Conservation (phyloP, 805 yeast species). For the Debaryomyces prosopidis region DNA sequence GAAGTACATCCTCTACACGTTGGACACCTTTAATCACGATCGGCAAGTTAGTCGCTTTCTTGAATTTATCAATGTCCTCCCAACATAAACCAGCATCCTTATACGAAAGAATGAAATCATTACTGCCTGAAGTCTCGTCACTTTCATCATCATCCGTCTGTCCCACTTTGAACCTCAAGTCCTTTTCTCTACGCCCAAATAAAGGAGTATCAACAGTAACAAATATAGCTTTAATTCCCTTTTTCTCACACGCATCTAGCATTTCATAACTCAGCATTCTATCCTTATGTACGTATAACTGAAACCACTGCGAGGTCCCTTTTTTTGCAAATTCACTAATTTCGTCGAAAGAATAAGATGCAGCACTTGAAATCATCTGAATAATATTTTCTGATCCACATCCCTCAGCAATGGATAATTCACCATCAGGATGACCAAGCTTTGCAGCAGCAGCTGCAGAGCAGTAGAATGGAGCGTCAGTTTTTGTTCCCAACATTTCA, state of each 20-base stretch:
- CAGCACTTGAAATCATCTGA: constrained; percentile 49
- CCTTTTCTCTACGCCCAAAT: constrained; percentile 55
- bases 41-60: constrained; percentile 41
- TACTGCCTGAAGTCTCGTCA: constrained; percentile 11
- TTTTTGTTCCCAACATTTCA: constrained; percentile 28
- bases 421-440: constrained; percentile 47
- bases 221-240: constrained; percentile 47
- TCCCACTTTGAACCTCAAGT: constrained; percentile 36
- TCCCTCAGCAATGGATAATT: constrained; percentile 40
- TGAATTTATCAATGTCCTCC: constrained; percentile 28
- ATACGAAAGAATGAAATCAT: constrained; percentile 13
- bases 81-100: constrained; percentile 25
- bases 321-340: constrained; percentile 31
- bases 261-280: constrained; percentile 28
- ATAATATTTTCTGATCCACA: constrained; percentile 40
- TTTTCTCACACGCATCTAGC: constrained; percentile 38
- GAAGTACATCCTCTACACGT: constrained; percentile 72
- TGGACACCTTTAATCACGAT: constrained; percentile 73
- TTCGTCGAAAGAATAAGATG: constrained; percentile 43
- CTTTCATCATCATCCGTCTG: constrained; percentile 32
- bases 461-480: constrained; percentile 48
- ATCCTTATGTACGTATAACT: constrained; percentile 46
- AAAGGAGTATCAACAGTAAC: constrained; percentile 59
- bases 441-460: constrained; percentile 49
- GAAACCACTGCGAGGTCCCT: constrained; percentile 47